Base-by-base conservation (phyloP, 2,329 filamentous ascomycete species). In the Sphaerulina vaccinii region DNA sequence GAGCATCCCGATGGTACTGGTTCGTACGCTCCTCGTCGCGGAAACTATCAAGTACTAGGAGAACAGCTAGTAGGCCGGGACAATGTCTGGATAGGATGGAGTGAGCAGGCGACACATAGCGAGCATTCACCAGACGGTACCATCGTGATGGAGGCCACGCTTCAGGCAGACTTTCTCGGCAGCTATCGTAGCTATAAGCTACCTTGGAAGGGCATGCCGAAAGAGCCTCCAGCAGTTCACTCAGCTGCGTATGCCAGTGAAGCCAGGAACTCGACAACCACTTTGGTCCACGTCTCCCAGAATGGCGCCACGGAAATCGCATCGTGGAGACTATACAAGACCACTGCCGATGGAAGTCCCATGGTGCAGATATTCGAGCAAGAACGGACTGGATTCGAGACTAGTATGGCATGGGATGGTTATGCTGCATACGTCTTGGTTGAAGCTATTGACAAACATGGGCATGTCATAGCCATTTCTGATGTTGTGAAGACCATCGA, bases 1-100 rank as follows among this genome's bases (percentile, higher is more conserved):
- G 29, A 46, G n/a, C 53, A 56, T 33, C 57, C 57, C 11, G 35
- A 43, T 21, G 55, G 61, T 43, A 4, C 21, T 11, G 67, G 79
- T 5, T 66, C 71, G 0, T 72, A 74, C 36, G 73, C 71, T 27
- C 77, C 75, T 0, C 73, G 47, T 13, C 47, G 56, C 10, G 56
- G 56, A 13, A 59, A 56, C 19, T 38, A 45, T 8, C 54, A 77
- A 52, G 72, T 69, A 43, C 73, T 75, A 3, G 77, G 81, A 52
- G 74, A 75, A 38, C n/a, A n/a, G n/a, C n/a, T n/a, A n/a, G n/a
- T n/a, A n/a, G n/a, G n/a, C n/a, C n/a, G n/a, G n/a, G 74, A 74
- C 24, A 77, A 80, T 51, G 73, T 75, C 8, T 64, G 82, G 18
- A 73, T 82, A 21, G 76, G 77, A 52, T 83, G 79, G 7, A 61